Percentiles rank a stretch among this genome's conserved stretches.
These are phyloP conservation scores for Senna siamea DNA, from an alignment of 306 rosid genomes.

Conservation along the genomic window DNA sequence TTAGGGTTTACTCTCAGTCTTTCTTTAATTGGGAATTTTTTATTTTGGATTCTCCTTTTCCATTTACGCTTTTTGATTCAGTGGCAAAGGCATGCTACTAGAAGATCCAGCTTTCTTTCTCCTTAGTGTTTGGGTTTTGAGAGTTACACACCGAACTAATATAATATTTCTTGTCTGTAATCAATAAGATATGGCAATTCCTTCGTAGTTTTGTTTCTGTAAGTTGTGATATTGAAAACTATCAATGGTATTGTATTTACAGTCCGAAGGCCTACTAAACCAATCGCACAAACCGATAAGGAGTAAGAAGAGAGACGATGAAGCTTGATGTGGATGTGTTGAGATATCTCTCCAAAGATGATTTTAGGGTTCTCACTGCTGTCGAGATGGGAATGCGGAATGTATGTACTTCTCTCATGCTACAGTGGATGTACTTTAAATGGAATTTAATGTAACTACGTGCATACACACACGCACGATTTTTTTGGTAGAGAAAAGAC, in stretches of 20 bases:
- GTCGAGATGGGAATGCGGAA: slow-evolving; percentile 93
- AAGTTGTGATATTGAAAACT: neutral
- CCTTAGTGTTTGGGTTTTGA: neutral
- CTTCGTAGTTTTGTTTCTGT: neutral
- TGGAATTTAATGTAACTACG: neutral
- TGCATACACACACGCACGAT: too few species aligned
- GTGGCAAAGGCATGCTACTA: neutral
- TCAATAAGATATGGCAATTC: neutral
- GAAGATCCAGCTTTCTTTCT: neutral
- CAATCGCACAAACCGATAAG: too few species aligned
- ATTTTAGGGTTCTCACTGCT: slow-evolving; percentile 93
- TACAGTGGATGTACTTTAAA: neutral
- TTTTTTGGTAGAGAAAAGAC: neutral
- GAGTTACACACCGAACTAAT: too few species aligned
- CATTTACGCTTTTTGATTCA: neutral
- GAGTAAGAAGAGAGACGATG: slow-evolving; percentile 43
- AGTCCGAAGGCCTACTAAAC: neutral
- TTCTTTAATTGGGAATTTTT: too few species aligned
- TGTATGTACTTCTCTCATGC: slow-evolving; percentile 40
- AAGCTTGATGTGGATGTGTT: slow-evolving; percentile 80
- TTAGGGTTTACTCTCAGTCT: too few species aligned
- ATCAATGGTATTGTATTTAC: neutral
- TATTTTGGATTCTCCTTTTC: too few species aligned
- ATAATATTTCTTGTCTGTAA: neutral
- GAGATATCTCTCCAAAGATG: slow-evolving; percentile 86